These are phyloP conservation scores for Fennellomyces sp. DNA, from an alignment of 371 early-diverging fungal genomes.

Conservation along the genomic window DNA sequence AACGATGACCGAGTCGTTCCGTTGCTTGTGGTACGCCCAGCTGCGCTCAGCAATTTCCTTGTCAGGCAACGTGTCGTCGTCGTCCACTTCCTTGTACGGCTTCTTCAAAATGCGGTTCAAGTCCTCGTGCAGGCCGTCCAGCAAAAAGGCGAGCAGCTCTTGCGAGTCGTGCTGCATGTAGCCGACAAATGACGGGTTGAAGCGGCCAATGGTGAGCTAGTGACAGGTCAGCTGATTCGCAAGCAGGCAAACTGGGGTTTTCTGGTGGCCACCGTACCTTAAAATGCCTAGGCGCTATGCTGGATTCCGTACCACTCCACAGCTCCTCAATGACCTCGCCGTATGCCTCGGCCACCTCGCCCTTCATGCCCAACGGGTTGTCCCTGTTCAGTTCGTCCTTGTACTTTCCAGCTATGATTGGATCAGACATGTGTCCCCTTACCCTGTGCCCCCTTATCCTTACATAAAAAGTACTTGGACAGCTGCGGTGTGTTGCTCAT, in stretches of 20 bases:
- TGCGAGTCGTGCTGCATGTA: constrained; percentile 79
- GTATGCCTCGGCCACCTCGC: constrained; percentile 66
- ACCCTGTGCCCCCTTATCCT: neutral
- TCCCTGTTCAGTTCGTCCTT: constrained; percentile 53
- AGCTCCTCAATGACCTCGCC: constrained; percentile 59
- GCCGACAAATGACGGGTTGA: constrained; percentile 68
- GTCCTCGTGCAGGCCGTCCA: constrained; percentile 74
- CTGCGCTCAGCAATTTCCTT: constrained; percentile 55
- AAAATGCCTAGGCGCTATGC: constrained; percentile 69
- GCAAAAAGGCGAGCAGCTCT: constrained; percentile 63
- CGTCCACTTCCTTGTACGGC: constrained; percentile 76
- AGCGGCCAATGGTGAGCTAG: constrained; percentile 63
- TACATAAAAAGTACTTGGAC: constrained; percentile 59
- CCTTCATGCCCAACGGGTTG: constrained; percentile 62
- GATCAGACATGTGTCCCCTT: no score
- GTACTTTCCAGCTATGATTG: constrained; percentile 32
- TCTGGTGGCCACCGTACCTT: constrained; percentile 38
- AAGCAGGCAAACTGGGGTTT: neutral
- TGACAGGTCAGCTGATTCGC: neutral
- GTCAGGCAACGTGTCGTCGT: constrained; percentile 69
- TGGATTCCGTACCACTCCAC: constrained; percentile 53
- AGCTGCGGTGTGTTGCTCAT: constrained; percentile 69
- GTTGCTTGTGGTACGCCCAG: constrained; percentile 65
- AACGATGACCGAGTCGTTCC: constrained; percentile 74
- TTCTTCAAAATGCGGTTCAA: constrained; percentile 70